These are phyloP conservation scores for Floccularia luteovirens DNA, from an alignment of 768 basidiomycete genomes.

Conservation along the genomic window DNA sequence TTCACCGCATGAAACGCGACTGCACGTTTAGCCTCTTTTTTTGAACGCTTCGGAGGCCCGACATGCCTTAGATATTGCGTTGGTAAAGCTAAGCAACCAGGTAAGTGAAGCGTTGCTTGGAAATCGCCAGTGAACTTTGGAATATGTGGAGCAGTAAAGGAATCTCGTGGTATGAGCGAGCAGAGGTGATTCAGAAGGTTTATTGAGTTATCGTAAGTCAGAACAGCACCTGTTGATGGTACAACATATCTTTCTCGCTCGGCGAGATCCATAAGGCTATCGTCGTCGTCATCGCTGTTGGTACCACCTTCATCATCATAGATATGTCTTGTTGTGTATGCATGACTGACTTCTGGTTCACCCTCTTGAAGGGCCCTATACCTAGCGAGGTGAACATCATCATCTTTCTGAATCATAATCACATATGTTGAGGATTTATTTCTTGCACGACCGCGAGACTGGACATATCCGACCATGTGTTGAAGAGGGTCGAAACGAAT, in stretches of 20 bases:
- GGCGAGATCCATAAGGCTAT: slow-evolving; percentile 46
- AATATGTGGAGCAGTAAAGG: slow-evolving; percentile 50
- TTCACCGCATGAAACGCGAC: slow-evolving; percentile 77
- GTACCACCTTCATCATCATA: slow-evolving; percentile 33
- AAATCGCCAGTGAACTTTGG: slow-evolving; percentile 64
- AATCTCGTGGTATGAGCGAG: slow-evolving; percentile 65
- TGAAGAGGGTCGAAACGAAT: slow-evolving; percentile 79
- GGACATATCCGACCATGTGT: slow-evolving; percentile 83
- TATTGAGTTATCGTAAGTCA: slow-evolving; percentile 74
- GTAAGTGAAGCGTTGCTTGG: slow-evolving; percentile 50
- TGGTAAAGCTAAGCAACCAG: slow-evolving; percentile 56
- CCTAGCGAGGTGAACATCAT: slow-evolving; percentile 42
- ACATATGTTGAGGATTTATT: slow-evolving; percentile 71
- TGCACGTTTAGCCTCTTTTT: slow-evolving; percentile 77
- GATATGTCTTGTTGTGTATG: slow-evolving; percentile 50
- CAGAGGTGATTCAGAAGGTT: slow-evolving; percentile 70
- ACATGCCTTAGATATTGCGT: slow-evolving; percentile 42
- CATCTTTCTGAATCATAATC: slow-evolving; percentile 68
- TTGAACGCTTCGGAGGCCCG: slow-evolving; percentile 57
- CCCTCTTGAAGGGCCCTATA: slow-evolving; percentile 51
- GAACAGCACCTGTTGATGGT: slow-evolving; percentile 62
- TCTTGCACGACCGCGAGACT: slow-evolving; percentile 82
- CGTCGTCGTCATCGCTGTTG: slow-evolving; percentile 32
- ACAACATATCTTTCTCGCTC: slow-evolving; percentile 72
- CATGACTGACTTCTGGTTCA: slow-evolving; percentile 57